Base-by-base conservation (phyloP, 2,329 filamentous ascomycete genomes). In the Neofusicoccum kwambonambiense region DNA sequence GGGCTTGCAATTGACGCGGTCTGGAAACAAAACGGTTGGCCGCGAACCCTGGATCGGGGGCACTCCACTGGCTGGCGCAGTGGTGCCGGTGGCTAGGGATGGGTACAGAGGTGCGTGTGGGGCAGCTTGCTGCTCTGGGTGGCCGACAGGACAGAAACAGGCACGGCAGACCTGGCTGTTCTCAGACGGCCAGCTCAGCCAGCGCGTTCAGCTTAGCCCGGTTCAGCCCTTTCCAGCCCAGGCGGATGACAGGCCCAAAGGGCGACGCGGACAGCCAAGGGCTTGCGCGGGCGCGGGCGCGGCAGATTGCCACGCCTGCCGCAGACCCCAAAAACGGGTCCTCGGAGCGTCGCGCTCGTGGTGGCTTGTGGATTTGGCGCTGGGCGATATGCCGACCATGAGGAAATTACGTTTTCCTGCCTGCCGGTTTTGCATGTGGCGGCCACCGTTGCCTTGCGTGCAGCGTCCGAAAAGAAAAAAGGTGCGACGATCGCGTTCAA, bases 1-100 rank as follows among this genome's bases (percentile, higher is more conserved):
- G 22, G 22, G 22, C 22, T 49, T 17, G 27, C 47, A 22, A 8
- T 15, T n/a, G 47, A 37, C 39, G 19, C 52, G 52, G 52, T 57
- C 52, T 57, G 52, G 52, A 57, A 60, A 45, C 56, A n/a, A 60
- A 60, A 60, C 56, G 56, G 56, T 60, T 42, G 56, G 56, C 54
- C 41, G 42, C n/a, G 56, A 60, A 47, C 56, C 56, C 27, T 60
- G 56, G 42, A 45, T 45, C 39, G 31, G 56, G 42, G 41, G 42
- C n/a, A 57, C 37, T 15, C 19, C 41, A 60, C 41, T 60, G 56
- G 56, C 42, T 47, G 41, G 47, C 13, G 54, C 39, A 56, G 19
- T 41, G 41, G 52, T 19, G 37, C 15, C 17, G 52, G 35, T 57
- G 39, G 39, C n/a, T 27, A 22, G 13, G 39, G n/a, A 39, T 57